Conservation (phyloP, 2,329 filamentous ascomycete species). For the Colletotrichum nymphaeae region DNA sequence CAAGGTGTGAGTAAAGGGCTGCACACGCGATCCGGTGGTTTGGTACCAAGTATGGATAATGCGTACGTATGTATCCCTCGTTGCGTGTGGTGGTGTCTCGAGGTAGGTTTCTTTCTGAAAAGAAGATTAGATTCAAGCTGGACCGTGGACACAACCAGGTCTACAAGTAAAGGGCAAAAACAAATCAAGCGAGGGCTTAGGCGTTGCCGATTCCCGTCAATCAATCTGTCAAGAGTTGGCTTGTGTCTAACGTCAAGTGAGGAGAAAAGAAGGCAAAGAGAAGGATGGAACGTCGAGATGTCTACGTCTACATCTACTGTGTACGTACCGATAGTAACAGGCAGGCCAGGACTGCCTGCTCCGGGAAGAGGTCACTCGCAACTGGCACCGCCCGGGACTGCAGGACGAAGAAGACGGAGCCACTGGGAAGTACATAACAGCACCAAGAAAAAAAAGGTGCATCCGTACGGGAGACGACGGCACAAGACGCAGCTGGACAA, state of each 20-base stretch:
- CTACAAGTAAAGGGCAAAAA: neutral
- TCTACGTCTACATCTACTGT: neutral
- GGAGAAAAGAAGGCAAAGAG: neutral
- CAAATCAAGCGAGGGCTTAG: neutral
- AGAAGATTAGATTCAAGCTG: neutral
- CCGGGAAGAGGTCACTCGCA: conserved; percentile 1
- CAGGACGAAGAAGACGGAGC: neutral
- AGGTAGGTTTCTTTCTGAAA: neutral
- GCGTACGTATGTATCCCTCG: neutral
- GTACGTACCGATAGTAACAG: neutral
- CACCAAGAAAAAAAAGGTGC: neutral
- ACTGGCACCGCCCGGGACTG: neutral
- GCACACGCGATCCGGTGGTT: conserved; percentile 3
- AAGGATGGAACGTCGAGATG: neutral
- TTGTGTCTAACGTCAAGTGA: neutral
- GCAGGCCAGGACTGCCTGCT: neutral
- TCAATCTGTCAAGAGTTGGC: neutral
- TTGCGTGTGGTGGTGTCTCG: neutral
- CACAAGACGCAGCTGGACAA: neutral
- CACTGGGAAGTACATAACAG: neutral
- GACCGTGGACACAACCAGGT: neutral
- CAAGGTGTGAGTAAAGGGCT: conserved; percentile 1
- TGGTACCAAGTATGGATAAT: neutral
- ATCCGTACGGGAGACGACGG: conserved; percentile 1
- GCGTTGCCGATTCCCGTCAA: neutral